These are phyloP conservation scores for Penicillium sp. DNA, from an alignment of 2,329 filamentous ascomycete genomes.

Conservation along the genomic window DNA sequence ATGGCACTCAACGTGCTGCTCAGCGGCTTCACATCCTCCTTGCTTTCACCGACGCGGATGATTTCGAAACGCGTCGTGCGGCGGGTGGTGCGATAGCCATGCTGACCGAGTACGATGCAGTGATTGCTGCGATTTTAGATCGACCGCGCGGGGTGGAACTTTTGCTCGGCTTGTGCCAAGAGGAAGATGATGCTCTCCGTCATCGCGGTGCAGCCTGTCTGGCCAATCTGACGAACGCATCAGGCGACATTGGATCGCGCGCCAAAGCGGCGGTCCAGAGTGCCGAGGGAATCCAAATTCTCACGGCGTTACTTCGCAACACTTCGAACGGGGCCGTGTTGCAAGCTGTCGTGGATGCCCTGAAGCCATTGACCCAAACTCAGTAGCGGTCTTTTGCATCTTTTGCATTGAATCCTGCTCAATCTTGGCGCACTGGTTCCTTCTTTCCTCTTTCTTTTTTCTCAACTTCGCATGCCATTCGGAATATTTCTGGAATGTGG, in stretches of 20 bases:
- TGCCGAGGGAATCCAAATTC: slow-evolving; percentile 58
- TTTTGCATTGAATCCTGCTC: slow-evolving; percentile 3
- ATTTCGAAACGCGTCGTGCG: slow-evolving; percentile 69
- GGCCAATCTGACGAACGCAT: slow-evolving; percentile 62
- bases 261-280: slow-evolving; percentile 57
- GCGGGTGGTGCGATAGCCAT: slow-evolving; percentile 85
- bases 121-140: slow-evolving; percentile 64
- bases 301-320: slow-evolving; percentile 66
- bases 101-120: slow-evolving; percentile 70
- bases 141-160: slow-evolving; percentile 66
- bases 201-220: slow-evolving; percentile 70
- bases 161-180: slow-evolving; percentile 72
- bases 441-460: slow-evolving; percentile 4
- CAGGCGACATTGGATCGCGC: slow-evolving; percentile 58
- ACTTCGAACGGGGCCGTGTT: slow-evolving; percentile 64
- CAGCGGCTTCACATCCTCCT: slow-evolving; percentile 77
- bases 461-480: neutral
- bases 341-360: slow-evolving; percentile 62
- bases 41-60: slow-evolving; percentile 80
- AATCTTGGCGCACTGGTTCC: too few relatives aligned
- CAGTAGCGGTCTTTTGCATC: slow-evolving; percentile 2
- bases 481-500: too few relatives aligned
- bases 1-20: slow-evolving; percentile 58
- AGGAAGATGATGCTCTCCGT: slow-evolving; percentile 51
- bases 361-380: slow-evolving; percentile 59